phyloP scores from a whole-genome alignment of 805 yeast genomes.

The Brettanomyces nanus region DNA sequence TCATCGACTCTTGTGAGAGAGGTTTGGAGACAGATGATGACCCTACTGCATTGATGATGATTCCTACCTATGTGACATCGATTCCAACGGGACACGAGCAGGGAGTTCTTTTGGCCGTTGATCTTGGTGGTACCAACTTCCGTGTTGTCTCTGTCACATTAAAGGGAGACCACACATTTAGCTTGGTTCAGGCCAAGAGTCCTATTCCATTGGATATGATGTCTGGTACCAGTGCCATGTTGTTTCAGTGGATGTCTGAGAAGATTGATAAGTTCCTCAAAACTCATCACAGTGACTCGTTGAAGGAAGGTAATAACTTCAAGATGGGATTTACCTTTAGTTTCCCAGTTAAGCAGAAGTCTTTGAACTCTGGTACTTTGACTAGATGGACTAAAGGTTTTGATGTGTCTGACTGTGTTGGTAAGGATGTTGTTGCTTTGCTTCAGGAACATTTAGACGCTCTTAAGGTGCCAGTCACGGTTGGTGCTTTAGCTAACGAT shows the following conservation, averaged over 20 bases:
- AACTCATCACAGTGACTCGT: conserved; percentile 44
- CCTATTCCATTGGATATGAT: conserved; percentile 74
- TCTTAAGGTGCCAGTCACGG: conserved; percentile 52
- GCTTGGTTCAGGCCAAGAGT: conserved; percentile 64
- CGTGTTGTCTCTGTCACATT: conserved; percentile 84
- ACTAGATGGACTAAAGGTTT: conserved; percentile 97
- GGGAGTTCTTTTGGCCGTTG: conserved; percentile 84
- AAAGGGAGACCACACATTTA: conserved; percentile 72
- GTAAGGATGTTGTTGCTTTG: conserved; percentile 67
- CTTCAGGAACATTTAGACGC: conserved; percentile 63
- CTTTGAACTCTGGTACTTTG: conserved; percentile 68
- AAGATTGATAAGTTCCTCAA: conserved; percentile 59
- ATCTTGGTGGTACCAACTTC: conserved; percentile 93
- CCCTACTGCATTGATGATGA: conserved; percentile 68
- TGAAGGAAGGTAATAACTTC: conserved; percentile 26
- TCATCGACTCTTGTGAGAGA: conserved; percentile 50
- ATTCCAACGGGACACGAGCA: conserved; percentile 81
- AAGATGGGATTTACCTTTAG: conserved; percentile 91
- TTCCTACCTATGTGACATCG: conserved; percentile 81
- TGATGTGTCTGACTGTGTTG: conserved; percentile 77
- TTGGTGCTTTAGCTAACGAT: conserved; percentile 90
- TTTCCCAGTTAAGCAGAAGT: conserved; percentile 85
- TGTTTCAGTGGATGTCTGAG: conserved; percentile 69
- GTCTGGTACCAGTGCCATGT: conserved; percentile 55
- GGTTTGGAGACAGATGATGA: conserved; percentile 42